A percentile compares a stretch with the other conserved stretches of the same genome.
These are phyloP conservation scores for Chrysopogon serrulatus DNA, from an alignment of 176 grass and related monocot species.

Conservation along the genomic window DNA sequence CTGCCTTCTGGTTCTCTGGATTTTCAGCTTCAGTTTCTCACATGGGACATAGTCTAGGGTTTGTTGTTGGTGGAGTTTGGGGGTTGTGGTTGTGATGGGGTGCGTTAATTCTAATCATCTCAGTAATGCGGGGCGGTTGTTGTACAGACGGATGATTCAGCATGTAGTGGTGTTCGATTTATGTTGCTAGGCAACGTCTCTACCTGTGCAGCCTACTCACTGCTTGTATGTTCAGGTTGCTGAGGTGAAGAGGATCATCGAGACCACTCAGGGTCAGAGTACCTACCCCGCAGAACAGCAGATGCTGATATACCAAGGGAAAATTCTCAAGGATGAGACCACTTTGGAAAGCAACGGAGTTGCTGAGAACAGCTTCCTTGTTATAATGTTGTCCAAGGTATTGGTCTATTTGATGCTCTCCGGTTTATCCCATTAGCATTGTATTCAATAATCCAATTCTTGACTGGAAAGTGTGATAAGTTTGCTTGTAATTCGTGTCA, in stretches of 20 bases:
- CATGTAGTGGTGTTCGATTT: not conserved
- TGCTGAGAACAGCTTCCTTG: slow-evolving; percentile 80
- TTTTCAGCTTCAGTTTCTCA: not conserved
- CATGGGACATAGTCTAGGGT: not conserved
- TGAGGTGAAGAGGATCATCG: slow-evolving; percentile 87
- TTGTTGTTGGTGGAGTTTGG: not conserved
- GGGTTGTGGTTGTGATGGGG: not conserved
- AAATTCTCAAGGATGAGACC: slow-evolving; percentile 97
- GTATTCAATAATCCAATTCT: not conserved
- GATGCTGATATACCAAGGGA: slow-evolving; percentile 96
- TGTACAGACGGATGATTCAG: too few relatives aligned
- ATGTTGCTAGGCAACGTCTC: not conserved
- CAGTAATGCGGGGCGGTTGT: not conserved
- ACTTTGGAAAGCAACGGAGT: slow-evolving; percentile 82
- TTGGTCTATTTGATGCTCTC: not conserved
- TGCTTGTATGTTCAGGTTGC: slow-evolving; percentile 46
- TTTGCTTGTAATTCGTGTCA: not conserved
- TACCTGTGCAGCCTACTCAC: not conserved
- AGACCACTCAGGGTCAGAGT: slow-evolving; percentile 60
- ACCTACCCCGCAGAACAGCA: slow-evolving; percentile 82
- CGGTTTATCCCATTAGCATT: not conserved
- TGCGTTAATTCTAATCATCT: not conserved
- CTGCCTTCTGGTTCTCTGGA: not conserved
- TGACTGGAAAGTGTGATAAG: not conserved
- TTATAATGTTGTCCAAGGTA: slow-evolving; percentile 98